Evolutionary conservation across 2,329 filamentous ascomycete species (phyloP).

Genomic region (Colletotrichum tamarilloi): DNA sequence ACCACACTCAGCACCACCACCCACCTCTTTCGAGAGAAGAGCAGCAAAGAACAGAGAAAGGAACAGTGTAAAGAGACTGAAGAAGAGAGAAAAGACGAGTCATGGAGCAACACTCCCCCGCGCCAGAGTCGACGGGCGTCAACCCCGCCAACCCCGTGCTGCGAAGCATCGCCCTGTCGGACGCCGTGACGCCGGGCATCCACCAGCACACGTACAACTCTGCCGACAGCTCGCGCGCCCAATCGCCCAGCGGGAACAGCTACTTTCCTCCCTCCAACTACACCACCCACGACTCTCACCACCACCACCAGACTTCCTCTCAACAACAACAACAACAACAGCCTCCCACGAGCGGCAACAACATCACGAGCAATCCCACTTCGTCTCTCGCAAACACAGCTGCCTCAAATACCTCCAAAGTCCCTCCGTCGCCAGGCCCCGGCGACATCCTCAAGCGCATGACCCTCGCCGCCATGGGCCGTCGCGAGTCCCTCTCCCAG

Average conservation of each 20-base stretch:
- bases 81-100: constrained; percentile 2
- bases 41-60: neutral
- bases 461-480: constrained; percentile 55
- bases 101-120: constrained; percentile 31
- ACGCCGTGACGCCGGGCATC: constrained; percentile 45
- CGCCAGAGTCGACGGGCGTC: neutral
- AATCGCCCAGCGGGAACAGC: constrained; percentile 35
- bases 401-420: constrained; percentile 13
- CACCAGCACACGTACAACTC: constrained; percentile 40
- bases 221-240: constrained; percentile 27
- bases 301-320: neutral
- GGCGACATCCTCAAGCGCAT: constrained; percentile 56
- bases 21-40: no score
- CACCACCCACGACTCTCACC: constrained; percentile 15
- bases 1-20: neutral
- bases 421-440: constrained; percentile 22
- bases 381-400: constrained; percentile 4
- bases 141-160: constrained; percentile 35
- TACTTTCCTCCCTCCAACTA: constrained; percentile 41
- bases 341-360: no score
- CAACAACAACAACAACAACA: no score
- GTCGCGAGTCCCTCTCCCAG: constrained; percentile 64
- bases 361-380: neutral
- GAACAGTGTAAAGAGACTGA: neutral
- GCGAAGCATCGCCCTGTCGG: constrained; percentile 34